Base-by-base conservation (phyloP, 257 asterid species). In the Gardenia jasminoides region DNA sequence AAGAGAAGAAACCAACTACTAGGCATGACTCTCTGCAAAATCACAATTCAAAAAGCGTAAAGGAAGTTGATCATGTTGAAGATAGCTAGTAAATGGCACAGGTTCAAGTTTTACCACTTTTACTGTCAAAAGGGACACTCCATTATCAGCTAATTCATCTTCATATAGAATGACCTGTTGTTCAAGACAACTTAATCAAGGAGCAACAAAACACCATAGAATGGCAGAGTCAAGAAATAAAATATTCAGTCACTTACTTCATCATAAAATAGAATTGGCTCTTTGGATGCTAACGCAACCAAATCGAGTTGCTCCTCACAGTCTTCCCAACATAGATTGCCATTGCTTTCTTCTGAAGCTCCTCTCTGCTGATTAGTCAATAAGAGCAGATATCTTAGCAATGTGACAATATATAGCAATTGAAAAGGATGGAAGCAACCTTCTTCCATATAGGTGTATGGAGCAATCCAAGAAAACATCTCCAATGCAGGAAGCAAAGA, bases 111-210 rank as follows among this genome's bases (percentile, higher is more conserved):
- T 85, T 93, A 96, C 99, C 97, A 96, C 93, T 96, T 96, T 92
- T 66, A 91, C 97, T 1, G 98, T 92, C 90, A 96, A 85, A 82
- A 96, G 97, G 76, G 99, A 94, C 85, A 92, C 87, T 76, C 99
- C 99, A 79, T 84, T 96, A 84, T 96, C 99, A 88, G 96, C 98
- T 84, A 96, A 87, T 88, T 96, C 99, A 84, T 96, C 99, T 91
- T 93, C 99, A 80, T 93, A 96, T 85, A 96, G 81, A 78, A 96
- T 76, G 15, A 96, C 93, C 99, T 96, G 94, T 80, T 68, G 70
- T 43, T 77, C 75, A 43, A 79, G 83, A 68, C 41, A 78, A 82
- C 26, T 69, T 69, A 76, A 22, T 52, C 62, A 71, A 1, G 16
- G 24, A 76, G 50, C 33, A 65, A 72, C 69, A 36, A 44, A 31